Conservation (phyloP, 768 basidiomycete species). For the Hygrophorus pudorinus region DNA sequence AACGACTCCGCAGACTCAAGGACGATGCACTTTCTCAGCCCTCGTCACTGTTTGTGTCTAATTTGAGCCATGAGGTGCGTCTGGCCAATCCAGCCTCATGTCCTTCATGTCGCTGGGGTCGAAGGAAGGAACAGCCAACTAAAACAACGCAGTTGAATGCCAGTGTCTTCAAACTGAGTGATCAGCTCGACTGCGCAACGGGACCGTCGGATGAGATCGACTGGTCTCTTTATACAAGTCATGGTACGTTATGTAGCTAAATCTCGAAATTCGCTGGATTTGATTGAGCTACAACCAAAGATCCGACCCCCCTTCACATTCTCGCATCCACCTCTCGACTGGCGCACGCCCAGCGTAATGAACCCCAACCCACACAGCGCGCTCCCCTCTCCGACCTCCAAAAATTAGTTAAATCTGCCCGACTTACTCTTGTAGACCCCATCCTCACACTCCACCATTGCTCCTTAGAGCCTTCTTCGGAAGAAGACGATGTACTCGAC, state of each 20-base stretch:
- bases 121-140: not conserved
- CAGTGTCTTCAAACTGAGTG: slow-evolving; percentile 28
- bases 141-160: slow-evolving; percentile 14
- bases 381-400: slow-evolving; percentile 43
- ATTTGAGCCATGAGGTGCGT: slow-evolving; percentile 26
- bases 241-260: slow-evolving; percentile 31
- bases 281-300: slow-evolving; percentile 21
- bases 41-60: slow-evolving; percentile 18
- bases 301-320: slow-evolving; percentile 41
- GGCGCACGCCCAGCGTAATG: slow-evolving; percentile 25
- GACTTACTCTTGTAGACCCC: slow-evolving; percentile 42
- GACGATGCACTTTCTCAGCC: slow-evolving; percentile 26
- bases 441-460: slow-evolving; percentile 23
- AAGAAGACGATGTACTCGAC: slow-evolving; percentile 27
- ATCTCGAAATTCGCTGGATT: not conserved
- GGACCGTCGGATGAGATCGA: slow-evolving; percentile 40
- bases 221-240: slow-evolving; percentile 49
- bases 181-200: slow-evolving; percentile 33
- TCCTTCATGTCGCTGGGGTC: too few relatives aligned
- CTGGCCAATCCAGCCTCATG: slow-evolving; percentile 2
- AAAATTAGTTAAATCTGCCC: slow-evolving; percentile 43
- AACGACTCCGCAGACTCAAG: slow-evolving; percentile 38
- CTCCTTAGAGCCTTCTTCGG: slow-evolving; percentile 26
- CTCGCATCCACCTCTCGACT: slow-evolving; percentile 31
- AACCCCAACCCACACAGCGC: slow-evolving; percentile 29